phyloP scores from a whole-genome alignment of 2,329 filamentous ascomycete species.

The Alternaria gaisen region DNA sequence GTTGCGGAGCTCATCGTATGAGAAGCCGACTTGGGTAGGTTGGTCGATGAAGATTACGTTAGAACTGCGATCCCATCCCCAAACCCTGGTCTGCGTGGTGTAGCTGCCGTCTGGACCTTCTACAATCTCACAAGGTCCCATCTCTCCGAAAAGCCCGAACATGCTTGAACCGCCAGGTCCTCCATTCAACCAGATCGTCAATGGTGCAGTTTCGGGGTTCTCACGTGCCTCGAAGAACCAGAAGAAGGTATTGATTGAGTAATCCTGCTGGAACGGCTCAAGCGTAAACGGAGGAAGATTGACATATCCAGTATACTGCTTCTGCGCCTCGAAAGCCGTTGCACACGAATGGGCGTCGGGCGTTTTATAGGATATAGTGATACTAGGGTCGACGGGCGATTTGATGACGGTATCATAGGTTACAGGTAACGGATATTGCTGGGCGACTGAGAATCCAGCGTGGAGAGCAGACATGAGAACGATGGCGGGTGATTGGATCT shows the following conservation, averaged over 20 bases:
- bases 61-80: slow-evolving; percentile 71
- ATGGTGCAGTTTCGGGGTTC: slow-evolving; percentile 59
- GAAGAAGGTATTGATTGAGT: slow-evolving; percentile 69
- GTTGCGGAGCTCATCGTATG: slow-evolving; percentile 70
- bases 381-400: slow-evolving; percentile 69
- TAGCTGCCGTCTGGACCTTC: slow-evolving; percentile 57
- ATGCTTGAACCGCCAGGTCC: slow-evolving; percentile 72
- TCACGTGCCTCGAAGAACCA: slow-evolving; percentile 70
- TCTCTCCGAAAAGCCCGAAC: slow-evolving; percentile 69
- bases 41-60: slow-evolving; percentile 69
- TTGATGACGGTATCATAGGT: slow-evolving; percentile 62
- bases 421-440: slow-evolving; percentile 53
- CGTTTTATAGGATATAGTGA: slow-evolving; percentile 74
- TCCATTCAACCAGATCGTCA: slow-evolving; percentile 72
- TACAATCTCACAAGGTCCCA: slow-evolving; percentile 60
- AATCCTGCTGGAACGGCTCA: slow-evolving; percentile 60
- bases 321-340: slow-evolving; percentile 70
- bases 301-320: slow-evolving; percentile 74
- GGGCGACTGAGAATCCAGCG: slow-evolving; percentile 39
- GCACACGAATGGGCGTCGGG: slow-evolving; percentile 68
- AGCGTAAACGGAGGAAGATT: slow-evolving; percentile 63
- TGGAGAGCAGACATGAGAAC: slow-evolving; percentile 25
- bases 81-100: slow-evolving; percentile 66
- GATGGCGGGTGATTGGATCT: slow-evolving; percentile 18
- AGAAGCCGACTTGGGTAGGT: slow-evolving; percentile 75